Conservation (phyloP, 75 land plant species). For the Larix kaempferi region DNA sequence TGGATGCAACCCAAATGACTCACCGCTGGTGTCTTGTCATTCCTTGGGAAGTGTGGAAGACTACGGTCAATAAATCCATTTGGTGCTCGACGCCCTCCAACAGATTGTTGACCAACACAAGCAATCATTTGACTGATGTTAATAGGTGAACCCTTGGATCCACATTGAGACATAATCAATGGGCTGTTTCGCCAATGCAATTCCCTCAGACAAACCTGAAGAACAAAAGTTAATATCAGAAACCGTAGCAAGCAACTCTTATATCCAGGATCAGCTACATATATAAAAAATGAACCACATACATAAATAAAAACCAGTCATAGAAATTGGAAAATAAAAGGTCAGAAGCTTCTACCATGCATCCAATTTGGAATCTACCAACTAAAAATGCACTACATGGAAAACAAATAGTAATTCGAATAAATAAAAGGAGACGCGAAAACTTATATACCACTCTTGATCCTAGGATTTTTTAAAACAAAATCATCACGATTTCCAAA, state of each 20-base stretch:
- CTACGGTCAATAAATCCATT: conserved; percentile 93
- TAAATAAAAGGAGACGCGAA: background rate
- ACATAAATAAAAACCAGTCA: too few relatives aligned
- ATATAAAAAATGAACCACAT: background rate
- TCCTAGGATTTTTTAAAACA: background rate
- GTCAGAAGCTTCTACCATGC: background rate
- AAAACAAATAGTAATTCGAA: background rate
- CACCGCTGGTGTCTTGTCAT: conserved; percentile 67
- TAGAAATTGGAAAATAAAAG: background rate
- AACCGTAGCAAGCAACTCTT: background rate
- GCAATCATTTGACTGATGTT: conserved; percentile 98
- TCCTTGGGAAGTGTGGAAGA: conserved; percentile 83
- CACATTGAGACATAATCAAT: conserved; percentile 96
- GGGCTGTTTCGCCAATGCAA: conserved; percentile 96
- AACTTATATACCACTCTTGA: background rate
- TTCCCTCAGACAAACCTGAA: conserved; percentile 71
- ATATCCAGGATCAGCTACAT: background rate
- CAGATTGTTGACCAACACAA: conserved; percentile 96
- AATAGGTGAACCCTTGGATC: conserved; percentile 90
- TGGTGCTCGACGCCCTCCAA: conserved; percentile 92
- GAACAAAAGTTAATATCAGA: background rate
- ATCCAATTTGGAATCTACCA: background rate
- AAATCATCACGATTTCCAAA: background rate
- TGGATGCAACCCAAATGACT: conserved; percentile 12
- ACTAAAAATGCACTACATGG: background rate